Conservation (phyloP, 1,284 basidiomycete species). For the Megacollybia platyphylla region DNA sequence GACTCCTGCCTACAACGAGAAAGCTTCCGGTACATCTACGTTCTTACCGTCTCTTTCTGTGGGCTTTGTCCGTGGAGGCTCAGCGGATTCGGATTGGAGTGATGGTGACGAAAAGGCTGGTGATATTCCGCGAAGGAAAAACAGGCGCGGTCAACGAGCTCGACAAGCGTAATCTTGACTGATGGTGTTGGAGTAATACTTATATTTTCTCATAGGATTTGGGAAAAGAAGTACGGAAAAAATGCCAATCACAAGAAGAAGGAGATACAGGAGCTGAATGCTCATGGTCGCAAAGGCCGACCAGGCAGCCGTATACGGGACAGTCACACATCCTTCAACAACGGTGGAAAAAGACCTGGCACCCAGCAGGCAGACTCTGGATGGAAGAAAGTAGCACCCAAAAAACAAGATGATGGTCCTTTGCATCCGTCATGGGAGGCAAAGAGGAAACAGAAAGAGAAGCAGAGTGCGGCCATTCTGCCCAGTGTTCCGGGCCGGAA, state of each 20-base stretch:
- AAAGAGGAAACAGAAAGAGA: slow-evolving; percentile 68
- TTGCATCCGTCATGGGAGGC: slow-evolving; percentile 93
- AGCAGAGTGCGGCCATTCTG: slow-evolving; percentile 37
- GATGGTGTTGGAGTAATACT: slow-evolving; percentile 3
- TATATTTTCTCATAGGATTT: slow-evolving; percentile 48
- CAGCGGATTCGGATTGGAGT: slow-evolving; percentile 69
- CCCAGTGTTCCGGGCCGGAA: slow-evolving; percentile 49
- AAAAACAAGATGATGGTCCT: slow-evolving; percentile 20
- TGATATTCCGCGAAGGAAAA: slow-evolving; percentile 59
- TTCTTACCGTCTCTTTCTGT: slow-evolving; percentile 84
- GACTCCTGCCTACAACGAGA: slow-evolving; percentile 14
- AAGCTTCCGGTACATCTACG: slow-evolving; percentile 33
- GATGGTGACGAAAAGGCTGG: slow-evolving; percentile 50
- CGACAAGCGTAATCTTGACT: slow-evolving; percentile 67
- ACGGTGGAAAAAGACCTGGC: neutral
- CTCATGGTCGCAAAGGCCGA: slow-evolving; percentile 10
- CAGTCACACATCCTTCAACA: neutral
- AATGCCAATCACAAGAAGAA: slow-evolving; percentile 86
- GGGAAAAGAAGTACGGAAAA: slow-evolving; percentile 93
- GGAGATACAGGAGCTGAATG: slow-evolving; percentile 21
- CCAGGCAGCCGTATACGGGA: neutral
- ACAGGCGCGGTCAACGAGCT: slow-evolving; percentile 85
- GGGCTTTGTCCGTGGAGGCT: slow-evolving; percentile 74
- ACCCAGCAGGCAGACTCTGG: slow-evolving; percentile 9
- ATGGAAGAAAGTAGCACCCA: neutral